A percentile compares a stretch with the other conserved stretches of the same genome.
Conservation (phyloP, 495 filamentous ascomycete genomes). For the Astrothelium subdiscretum region DNA sequence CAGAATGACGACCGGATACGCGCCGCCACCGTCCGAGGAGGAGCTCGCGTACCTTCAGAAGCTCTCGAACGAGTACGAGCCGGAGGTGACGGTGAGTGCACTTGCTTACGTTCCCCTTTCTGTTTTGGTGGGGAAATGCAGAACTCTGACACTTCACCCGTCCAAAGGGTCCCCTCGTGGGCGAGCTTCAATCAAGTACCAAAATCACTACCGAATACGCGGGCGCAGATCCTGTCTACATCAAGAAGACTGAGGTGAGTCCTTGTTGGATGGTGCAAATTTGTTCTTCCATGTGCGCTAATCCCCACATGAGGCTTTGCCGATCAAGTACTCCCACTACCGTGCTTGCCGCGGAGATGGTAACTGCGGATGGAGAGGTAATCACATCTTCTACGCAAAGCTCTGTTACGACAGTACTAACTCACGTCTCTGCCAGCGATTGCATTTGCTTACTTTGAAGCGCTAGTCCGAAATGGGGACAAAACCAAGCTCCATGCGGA, state of each 20-base stretch:
- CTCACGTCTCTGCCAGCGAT: slow-evolving; percentile 47
- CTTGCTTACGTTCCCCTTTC: not conserved
- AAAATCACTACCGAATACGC: slow-evolving; percentile 80
- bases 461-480: slow-evolving; percentile 56
- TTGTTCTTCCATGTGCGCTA: slow-evolving; percentile 5
- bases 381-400: slow-evolving; percentile 1
- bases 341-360: slow-evolving; percentile 86
- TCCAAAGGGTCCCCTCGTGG: slow-evolving; percentile 67
- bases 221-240: slow-evolving; percentile 74
- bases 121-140: not conserved
- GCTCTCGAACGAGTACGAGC: slow-evolving; percentile 32
- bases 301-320: slow-evolving; percentile 48
- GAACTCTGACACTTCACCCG: not conserved
- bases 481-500: slow-evolving; percentile 54
- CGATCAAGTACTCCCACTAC: slow-evolving; percentile 74
- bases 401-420: slow-evolving; percentile 13
- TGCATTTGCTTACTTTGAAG: slow-evolving; percentile 87
- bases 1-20: slow-evolving; percentile 1
- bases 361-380: slow-evolving; percentile 97
- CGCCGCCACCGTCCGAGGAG: slow-evolving; percentile 19
- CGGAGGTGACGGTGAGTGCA: slow-evolving; percentile 28
- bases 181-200: slow-evolving; percentile 63
- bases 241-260: slow-evolving; percentile 75
- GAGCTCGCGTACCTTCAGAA: slow-evolving; percentile 34
- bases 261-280: not conserved